Evolutionary conservation across 169 alveolate genomes (phyloP), one percentile per base, ranked within the genome.

Genomic region (Cryptosporidium muris): DNA sequence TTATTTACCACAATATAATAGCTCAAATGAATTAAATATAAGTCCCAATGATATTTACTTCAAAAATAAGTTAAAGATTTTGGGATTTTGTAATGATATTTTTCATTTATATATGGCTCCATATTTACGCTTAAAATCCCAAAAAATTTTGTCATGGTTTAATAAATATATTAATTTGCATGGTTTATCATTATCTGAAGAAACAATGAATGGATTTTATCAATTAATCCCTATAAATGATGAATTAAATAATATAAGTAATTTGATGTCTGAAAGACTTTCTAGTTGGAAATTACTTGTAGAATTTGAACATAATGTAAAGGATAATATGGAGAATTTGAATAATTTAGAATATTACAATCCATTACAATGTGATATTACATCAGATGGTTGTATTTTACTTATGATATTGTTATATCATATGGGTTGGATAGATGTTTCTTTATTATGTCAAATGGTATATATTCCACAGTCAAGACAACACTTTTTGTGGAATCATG

Each of bases 361-460:
- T 34, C 43, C 85, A 74, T 60, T 74, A 60, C 85, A 74, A 43
- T 74, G 85, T 43, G 85, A 74, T 60, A 54, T 74, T 56, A 74
- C 85, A 42, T 58, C 85, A 38, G 60, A 74, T 58, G 85, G 85
- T n/a, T 74, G 54, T 74, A 14, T 74, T 16, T 74, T 74, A 58
- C 43, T 74, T 5, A 74, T 74, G 85, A 34, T 74, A 2, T 4
- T 74, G 38, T 45, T 74, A 60, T 74, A 74, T 47, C 85, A 74
- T 38, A 74, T 74, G 85, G 85, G 85, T 2, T 74, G 85, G 85
- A 74, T 74, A 43, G 85, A 74, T 58, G 51, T 62, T 2, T 43
- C 85, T 25, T 58, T 74, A 1, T 58, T 74, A 14, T 74, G 74
- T 45, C 85, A 74, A 40, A 56, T 74, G 67, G 54, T 58, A 43